Base-by-base conservation (phyloP, 2,329 filamentous ascomycete genomes). In the Ophiostoma triangulosporum region DNA sequence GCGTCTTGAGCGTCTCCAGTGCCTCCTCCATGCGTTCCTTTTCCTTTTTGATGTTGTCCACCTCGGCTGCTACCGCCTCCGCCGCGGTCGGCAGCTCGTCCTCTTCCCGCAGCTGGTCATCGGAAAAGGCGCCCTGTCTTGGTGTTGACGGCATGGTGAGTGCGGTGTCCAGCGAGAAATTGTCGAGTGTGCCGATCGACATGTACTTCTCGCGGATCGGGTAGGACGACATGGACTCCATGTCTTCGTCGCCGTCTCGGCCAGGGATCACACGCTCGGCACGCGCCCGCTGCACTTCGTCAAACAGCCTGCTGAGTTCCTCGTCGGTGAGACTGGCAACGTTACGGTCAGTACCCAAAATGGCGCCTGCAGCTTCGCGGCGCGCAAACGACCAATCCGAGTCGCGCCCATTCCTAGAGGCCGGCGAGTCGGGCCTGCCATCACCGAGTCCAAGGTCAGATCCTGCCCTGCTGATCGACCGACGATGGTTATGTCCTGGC, bases 101-200 rank as follows among this genome's bases (percentile, higher is more conserved):
- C 11, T 11, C 12, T 12, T 87, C 79, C 57, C 80, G 82, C 58
- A 95, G 71, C 57, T 77, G 79, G 26, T 91, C 84, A 48, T 91
- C 88, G 0, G 82, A 78, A 54, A 90, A 88, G 24, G 77, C 79
- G 56, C 46, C 46, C 4, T 85, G 82, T 57, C 81, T 86, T 2
- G 93, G 93, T 0, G 91, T 97, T 0, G 89, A 94, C 2, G 93
- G 93, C 76, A 96, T 89, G 0, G 93, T 98, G 50, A 98, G 74
- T 12, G 84, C 85, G 1, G 93, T 98, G 65, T 98, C 93, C 15
- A 98, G 74, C 2, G 91, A 97, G 63, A 96, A 93, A 64, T 95
- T 96, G 68, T 98, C 93, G 52, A 97, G 76, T 0, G 91, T 96
- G 2, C 91, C 91, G 53, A 86, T 93, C 3, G 90, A 96, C 71